A percentile compares a stretch with the other conserved stretches of the same genome.
phyloP scores from a whole-genome alignment of 805 yeast species.

The Debaryomyces hansenii region DNA sequence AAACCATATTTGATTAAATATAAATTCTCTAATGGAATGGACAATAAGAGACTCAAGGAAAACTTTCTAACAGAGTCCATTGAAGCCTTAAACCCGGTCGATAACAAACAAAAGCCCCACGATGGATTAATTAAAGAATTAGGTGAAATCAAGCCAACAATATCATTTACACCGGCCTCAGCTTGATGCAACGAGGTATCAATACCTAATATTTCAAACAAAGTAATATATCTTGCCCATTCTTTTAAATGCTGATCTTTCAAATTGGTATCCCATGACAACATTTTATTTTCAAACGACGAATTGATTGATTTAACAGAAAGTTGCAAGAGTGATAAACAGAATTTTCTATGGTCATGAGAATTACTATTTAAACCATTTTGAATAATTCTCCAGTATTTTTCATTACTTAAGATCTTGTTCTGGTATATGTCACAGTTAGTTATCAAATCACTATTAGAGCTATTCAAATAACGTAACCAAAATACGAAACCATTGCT shows the following conservation, averaged over 20 bases:
- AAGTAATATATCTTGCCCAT: conserved; percentile 74
- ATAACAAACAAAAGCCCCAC: conserved; percentile 73
- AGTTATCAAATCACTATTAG: conserved; percentile 9
- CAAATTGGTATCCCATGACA: conserved; percentile 44
- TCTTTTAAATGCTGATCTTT: conserved; percentile 37
- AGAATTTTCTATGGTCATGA: conserved; percentile 70
- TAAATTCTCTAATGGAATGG: conserved; percentile 48
- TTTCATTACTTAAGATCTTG: conserved; percentile 18
- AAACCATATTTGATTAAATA: conserved; percentile 32
- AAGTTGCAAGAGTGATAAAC: conserved; percentile 62
- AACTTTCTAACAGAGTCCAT: conserved; percentile 76
- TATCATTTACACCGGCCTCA: conserved; percentile 69
- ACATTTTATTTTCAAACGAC: conserved; percentile 32
- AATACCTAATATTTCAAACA: conserved; percentile 77
- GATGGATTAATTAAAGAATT: conserved; percentile 56
- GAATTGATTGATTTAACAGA: conserved; percentile 50
- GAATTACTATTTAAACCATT: conserved; percentile 51
- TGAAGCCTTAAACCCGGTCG: conserved; percentile 73
- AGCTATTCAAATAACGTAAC: conserved; percentile 49
- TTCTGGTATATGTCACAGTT: conserved; percentile 24
- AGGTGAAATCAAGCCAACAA: conserved; percentile 52
- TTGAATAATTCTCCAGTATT: conserved; percentile 62
- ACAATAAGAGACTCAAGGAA: conserved; percentile 54
- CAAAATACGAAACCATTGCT: conserved; percentile 53
- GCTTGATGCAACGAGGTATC: conserved; percentile 88